phyloP scores from a whole-genome alignment of 2,329 filamentous ascomycete genomes.

The Apiospora koreana region DNA sequence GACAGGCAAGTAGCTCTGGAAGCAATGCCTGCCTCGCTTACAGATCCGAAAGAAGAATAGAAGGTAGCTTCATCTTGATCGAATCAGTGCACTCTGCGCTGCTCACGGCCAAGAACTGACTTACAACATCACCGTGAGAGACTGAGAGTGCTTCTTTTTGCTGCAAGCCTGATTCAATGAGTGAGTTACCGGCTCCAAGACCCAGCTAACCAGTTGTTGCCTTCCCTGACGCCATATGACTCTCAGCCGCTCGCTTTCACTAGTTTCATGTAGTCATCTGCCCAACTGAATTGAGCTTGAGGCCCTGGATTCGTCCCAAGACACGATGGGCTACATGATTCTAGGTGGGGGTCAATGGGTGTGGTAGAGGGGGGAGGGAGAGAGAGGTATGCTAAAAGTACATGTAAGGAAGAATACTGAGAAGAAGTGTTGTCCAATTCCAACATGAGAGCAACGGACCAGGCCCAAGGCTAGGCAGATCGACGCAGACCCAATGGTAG shows the following conservation, averaged over 20 bases:
- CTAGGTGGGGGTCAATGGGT: background rate
- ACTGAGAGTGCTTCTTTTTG: background rate
- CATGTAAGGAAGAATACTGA: too few relatives aligned
- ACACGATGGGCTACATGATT: background rate
- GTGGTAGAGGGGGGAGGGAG: too few relatives aligned
- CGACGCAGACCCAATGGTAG: background rate
- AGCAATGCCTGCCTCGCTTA: background rate
- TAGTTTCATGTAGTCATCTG: background rate
- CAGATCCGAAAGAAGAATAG: background rate
- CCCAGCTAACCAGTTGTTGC: background rate
- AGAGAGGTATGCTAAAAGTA: too few relatives aligned
- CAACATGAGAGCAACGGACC: background rate
- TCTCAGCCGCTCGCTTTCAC: background rate
- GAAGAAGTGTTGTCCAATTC: too few relatives aligned
- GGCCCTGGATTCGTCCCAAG: background rate
- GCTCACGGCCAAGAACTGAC: too few relatives aligned
- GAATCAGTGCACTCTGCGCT: background rate
- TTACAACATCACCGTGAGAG: background rate
- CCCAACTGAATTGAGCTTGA: background rate
- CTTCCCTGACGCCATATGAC: background rate
- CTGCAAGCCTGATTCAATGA: background rate
- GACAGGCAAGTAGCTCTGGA: background rate
- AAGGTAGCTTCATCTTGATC: background rate
- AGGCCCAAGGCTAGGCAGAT: background rate
- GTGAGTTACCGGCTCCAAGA: background rate